phyloP scores from a whole-genome alignment of 345 rosid genomes.

The Cochlearia excelsa region DNA sequence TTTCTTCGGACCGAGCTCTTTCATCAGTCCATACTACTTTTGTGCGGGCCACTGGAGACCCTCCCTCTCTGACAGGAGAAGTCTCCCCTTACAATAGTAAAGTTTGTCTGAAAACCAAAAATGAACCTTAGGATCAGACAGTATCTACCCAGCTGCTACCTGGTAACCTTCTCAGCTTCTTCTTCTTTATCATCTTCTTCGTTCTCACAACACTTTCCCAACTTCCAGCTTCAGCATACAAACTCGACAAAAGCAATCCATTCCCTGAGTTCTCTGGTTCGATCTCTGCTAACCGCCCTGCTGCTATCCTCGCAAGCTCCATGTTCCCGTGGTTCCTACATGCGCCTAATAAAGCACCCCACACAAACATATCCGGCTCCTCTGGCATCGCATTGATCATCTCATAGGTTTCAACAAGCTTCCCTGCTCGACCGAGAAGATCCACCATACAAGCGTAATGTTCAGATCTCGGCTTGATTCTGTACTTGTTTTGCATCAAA shows the following conservation, averaged over 20 bases:
- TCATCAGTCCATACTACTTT: too few species aligned
- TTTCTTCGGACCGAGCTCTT: too few species aligned
- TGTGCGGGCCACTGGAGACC: too few species aligned
- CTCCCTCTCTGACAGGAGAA: too few species aligned
- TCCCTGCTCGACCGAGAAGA: slow-evolving; percentile 79
- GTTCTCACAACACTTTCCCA: slow-evolving; percentile 51
- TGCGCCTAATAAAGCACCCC: slow-evolving; percentile 92
- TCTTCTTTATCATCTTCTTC: slow-evolving; percentile 54
- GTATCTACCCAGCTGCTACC: slow-evolving; percentile 74
- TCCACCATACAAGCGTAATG: slow-evolving; percentile 85
- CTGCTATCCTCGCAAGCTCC: slow-evolving; percentile 67
- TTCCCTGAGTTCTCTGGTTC: slow-evolving; percentile 74
- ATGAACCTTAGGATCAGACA: slow-evolving; percentile 24
- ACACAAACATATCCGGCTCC: slow-evolving; percentile 73
- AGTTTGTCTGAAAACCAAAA: background rate
- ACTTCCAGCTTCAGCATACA: slow-evolving; percentile 62
- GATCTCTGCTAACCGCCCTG: slow-evolving; percentile 54
- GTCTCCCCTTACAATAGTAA: too few species aligned
- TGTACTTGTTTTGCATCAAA: slow-evolving; percentile 62
- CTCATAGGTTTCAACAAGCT: slow-evolving; percentile 56
- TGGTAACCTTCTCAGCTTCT: slow-evolving; percentile 40
- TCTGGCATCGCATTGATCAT: slow-evolving; percentile 54
- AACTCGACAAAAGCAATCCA: slow-evolving; percentile 46
- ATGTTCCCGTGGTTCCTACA: slow-evolving; percentile 70
- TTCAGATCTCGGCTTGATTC: slow-evolving; percentile 62